Evolutionary conservation across 129 eudicot species (phyloP).

Genomic region (Artemisia tridentata): DNA sequence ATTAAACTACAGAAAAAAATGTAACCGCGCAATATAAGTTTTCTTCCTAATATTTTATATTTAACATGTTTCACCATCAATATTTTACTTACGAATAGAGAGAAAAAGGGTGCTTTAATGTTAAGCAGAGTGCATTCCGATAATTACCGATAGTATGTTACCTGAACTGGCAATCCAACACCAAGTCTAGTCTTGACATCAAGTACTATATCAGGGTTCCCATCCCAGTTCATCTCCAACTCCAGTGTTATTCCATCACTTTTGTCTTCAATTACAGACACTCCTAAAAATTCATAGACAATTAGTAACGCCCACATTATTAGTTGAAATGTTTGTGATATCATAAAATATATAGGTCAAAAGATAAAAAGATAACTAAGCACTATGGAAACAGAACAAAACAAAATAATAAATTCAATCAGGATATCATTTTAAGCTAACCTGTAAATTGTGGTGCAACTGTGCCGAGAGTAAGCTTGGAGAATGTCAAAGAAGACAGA

Average conservation of each 20-base stretch:
- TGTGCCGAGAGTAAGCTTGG: constrained; percentile 86
- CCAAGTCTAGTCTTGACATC: constrained; percentile 94
- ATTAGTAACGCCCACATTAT: neutral
- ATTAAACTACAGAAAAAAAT: too few species aligned
- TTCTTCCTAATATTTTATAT: constrained; percentile 10
- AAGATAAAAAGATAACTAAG: neutral
- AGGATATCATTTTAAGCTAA: constrained; percentile 21
- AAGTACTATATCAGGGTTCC: constrained; percentile 88
- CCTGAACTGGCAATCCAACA: constrained; percentile 93
- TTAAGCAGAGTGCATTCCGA: neutral
- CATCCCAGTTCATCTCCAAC: constrained; percentile 97
- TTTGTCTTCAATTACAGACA: constrained; percentile 74
- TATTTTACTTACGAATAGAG: constrained; percentile 1
- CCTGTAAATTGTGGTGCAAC: constrained; percentile 99
- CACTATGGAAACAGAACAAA: constrained; percentile 5
- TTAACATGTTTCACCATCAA: constrained; percentile 5
- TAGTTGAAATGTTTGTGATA: neutral
- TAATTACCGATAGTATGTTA: constrained; percentile 21
- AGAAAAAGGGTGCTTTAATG: neutral
- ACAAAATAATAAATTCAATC: neutral
- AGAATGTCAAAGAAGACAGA: constrained; percentile 78
- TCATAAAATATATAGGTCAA: neutral
- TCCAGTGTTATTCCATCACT: constrained; percentile 87
- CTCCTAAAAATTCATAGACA: constrained; percentile 41
- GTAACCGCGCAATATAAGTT: neutral